Evolutionary conservation across 768 basidiomycete genomes (phyloP), one percentile per base, ranked within the genome.

Genomic region (Tulasnella sp.): DNA sequence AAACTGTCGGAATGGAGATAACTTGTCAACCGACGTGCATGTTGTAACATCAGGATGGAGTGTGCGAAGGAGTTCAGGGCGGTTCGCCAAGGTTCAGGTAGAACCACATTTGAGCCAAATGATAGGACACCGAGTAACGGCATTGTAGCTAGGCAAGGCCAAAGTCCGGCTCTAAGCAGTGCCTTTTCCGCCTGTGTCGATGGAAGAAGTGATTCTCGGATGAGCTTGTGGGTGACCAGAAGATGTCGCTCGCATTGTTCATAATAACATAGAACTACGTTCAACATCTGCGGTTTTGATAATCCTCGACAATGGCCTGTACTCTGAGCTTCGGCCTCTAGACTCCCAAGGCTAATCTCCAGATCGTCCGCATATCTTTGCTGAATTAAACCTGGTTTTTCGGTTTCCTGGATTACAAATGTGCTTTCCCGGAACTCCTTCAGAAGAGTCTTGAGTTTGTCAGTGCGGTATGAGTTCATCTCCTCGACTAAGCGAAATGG

Each of bases 61-160:
- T 12, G 34, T 10, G 12, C 34, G 19, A 35, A 35, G 19, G 12
- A 12, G 34, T 10, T 35, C 12, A 35, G 34, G 34, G 12, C 12
- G 12, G 12, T 19, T 10, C 34, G 34, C 34, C 34, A 35, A 12
- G 34, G 19, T 1, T 45, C 20, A 1, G 61, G 33, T 19, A 66
- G 43, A 5, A 1, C 13, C 3, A 27, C 56, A 0, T 29, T 16
- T 3, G 62, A 61, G 5, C 59, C 55, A 10, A 61, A 63, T 8
- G 64, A 61, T 35, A 72, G 59, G 5, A 53, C 55, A 19, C 12
- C 12, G 12, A 35, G 34, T 19, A 35, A 35, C 19, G 34, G 12
- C 12, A 12, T 10, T 19, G 19, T 10, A 12, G 34, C 12, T 19
- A 35, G 19, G 19, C 34, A 35, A 35, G 34, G 34, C 34, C 34